Percentiles rank a stretch among this genome's conserved stretches.
phyloP scores from a whole-genome alignment of 352 stramenopile genomes.

The Pythium rhizo-oryzae region DNA sequence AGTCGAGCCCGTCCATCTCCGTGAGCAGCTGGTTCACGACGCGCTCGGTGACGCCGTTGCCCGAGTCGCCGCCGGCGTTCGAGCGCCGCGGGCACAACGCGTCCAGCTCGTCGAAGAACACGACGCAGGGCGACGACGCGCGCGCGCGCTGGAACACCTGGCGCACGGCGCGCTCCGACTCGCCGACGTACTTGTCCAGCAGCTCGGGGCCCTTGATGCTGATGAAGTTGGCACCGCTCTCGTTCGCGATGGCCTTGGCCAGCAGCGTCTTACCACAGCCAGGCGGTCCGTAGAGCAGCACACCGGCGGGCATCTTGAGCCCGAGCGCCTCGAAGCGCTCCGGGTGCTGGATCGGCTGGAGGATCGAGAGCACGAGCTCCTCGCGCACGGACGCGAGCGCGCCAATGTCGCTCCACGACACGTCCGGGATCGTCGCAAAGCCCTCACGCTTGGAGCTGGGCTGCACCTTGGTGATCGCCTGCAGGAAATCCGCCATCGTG shows the following conservation, averaged over 20 bases:
- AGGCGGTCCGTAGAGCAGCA: conserved; percentile 98
- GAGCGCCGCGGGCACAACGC: conserved; percentile 94
- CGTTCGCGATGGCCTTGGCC: conserved; percentile 98
- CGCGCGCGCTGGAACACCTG: conserved; percentile 98
- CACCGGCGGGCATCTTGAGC: conserved; percentile 95
- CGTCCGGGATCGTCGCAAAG: conserved; percentile 98
- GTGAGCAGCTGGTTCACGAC: conserved; percentile 99
- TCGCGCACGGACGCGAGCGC: conserved; percentile 92
- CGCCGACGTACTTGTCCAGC: conserved; percentile 99
- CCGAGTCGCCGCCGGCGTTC: conserved; percentile 59
- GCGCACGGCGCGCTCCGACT: conserved; percentile 95
- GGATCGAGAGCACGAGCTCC: conserved; percentile 96
- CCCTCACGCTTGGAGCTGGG: conserved; percentile 98
- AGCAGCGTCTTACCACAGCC: conserved; percentile 99
- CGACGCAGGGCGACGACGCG: conserved; percentile 97
- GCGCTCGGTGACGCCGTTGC: conserved; percentile 93
- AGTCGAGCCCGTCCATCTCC: conserved; percentile 99
- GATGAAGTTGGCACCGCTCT: conserved; percentile 99
- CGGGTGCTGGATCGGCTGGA: conserved; percentile 98
- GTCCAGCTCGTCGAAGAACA: conserved; percentile 99
- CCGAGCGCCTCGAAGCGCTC: conserved; percentile 95
- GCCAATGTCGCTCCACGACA: conserved; percentile 98
- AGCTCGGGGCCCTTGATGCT: conserved; percentile 98
- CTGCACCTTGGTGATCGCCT: conserved; percentile 96
- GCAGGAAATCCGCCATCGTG: conserved; percentile 97